phyloP scores from a whole-genome alignment of 2,329 filamentous ascomycete genomes.

The Thelonectria blattea region DNA sequence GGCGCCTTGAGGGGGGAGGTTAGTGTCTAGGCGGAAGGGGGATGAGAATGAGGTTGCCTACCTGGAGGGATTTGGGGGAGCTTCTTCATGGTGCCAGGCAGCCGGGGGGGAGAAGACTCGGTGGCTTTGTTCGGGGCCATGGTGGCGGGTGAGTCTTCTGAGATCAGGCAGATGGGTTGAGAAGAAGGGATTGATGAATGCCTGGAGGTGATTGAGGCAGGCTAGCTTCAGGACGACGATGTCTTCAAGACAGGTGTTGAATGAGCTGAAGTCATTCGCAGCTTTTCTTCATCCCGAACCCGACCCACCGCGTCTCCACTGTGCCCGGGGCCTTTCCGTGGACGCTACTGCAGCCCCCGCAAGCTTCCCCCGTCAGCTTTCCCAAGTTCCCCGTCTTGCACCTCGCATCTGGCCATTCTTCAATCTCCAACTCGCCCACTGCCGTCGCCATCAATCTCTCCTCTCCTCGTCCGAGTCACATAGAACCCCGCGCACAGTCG shows the following conservation, averaged over 20 bases:
- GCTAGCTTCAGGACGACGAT: background rate
- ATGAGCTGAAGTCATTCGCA: background rate
- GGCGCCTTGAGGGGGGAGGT: slow-evolving; percentile 45
- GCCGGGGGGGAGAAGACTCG: slow-evolving; percentile 21
- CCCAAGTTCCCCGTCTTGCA: slow-evolving; percentile 6
- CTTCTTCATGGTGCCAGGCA: slow-evolving; percentile 41
- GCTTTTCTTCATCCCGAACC: background rate
- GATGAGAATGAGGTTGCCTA: slow-evolving; percentile 9
- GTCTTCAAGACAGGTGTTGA: background rate
- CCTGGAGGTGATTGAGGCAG: background rate
- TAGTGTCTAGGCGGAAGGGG: slow-evolving; percentile 6
- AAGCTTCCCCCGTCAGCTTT: slow-evolving; percentile 29
- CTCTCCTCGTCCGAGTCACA: background rate
- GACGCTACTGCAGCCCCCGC: slow-evolving; percentile 22
- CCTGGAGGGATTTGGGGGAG: slow-evolving; percentile 45
- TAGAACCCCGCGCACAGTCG: slow-evolving; percentile 21
- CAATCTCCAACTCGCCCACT: slow-evolving; percentile 31
- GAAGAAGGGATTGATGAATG: background rate
- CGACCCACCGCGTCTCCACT: slow-evolving; percentile 7
- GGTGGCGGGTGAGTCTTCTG: slow-evolving; percentile 22
- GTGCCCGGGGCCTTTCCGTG: slow-evolving; percentile 5
- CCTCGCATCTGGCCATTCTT: slow-evolving; percentile 23
- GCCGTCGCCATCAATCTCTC: slow-evolving; percentile 1
- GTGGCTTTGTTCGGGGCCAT: slow-evolving; percentile 33
- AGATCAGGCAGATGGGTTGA: slow-evolving; percentile 23